A percentile compares a stretch with the other conserved stretches of the same genome.
These are phyloP conservation scores for Brettanomyces custersianus DNA, from an alignment of 805 yeast species.

Conservation along the genomic window DNA sequence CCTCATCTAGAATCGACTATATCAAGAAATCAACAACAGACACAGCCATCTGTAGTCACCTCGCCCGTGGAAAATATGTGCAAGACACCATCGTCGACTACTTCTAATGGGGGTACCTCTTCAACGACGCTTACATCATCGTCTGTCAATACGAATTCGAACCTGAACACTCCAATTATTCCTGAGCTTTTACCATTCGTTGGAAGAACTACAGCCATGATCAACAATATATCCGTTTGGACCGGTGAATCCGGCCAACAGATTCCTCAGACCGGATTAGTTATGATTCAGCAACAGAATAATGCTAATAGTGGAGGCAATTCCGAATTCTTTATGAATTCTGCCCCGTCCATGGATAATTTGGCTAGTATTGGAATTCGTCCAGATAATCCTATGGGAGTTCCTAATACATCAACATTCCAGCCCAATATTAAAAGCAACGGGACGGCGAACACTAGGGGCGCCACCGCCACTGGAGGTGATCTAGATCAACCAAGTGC, in stretches of 20 bases:
- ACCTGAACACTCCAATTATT: slow-evolving; percentile 5
- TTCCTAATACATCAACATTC: no score
- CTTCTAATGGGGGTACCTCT: no score
- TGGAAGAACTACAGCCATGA: slow-evolving; percentile 50
- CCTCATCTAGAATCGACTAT: no score
- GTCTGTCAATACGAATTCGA: slow-evolving; percentile 4
- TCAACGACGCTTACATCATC: slow-evolving; percentile 7
- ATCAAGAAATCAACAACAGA: no score
- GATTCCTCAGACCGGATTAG: slow-evolving; percentile 28
- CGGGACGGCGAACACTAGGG: background rate
- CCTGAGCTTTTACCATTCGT: slow-evolving; percentile 27
- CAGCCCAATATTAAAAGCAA: no score
- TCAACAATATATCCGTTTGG: slow-evolving; percentile 53
- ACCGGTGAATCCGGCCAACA: slow-evolving; percentile 40
- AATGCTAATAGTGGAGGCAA: background rate
- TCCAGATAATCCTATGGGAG: background rate
- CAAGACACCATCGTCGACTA: slow-evolving; percentile 4
- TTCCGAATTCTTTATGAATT: background rate
- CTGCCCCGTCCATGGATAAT: no score
- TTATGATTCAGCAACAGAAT: slow-evolving; percentile 16
- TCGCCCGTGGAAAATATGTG: slow-evolving; percentile 6
- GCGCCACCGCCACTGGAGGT: background rate
- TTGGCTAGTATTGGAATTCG: background rate
- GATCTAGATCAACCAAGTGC: background rate
- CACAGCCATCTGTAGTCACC: slow-evolving; percentile 10